Base-by-base conservation (phyloP, 2,329 filamentous ascomycete genomes). In the Geosmithia flava region DNA sequence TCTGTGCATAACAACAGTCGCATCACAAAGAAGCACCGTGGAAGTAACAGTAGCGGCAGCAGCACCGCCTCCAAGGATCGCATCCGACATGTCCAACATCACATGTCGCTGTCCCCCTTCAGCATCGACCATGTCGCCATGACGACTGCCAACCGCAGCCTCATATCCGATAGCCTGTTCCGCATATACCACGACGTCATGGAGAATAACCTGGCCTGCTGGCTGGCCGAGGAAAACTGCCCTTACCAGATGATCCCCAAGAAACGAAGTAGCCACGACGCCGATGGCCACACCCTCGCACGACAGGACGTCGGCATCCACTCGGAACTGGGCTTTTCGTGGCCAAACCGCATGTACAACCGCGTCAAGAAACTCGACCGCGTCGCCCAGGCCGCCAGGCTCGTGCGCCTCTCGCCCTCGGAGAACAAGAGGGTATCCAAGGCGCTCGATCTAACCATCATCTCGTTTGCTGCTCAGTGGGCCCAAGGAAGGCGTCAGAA, bases 151-250 rank as follows among this genome's bases (percentile, higher is more conserved):
- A 62, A 64, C 46, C 55, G 52, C 29, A 49, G 48, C 51, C 62
- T 67, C 40, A 63, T 73, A 48, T 66, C 65, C 2, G 62, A 68
- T 41, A 66, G 63, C 23, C 57, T 74, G 47, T 59, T 73, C 52
- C 63, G 64, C 43, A 69, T 76, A 33, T 77, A 76, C 54, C 73
- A 76, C 52, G 72, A 76, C 51, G 74, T 71, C 29, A 63, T 76
- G 52, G 73, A 76, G 52, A 69, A 74, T 53, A 71, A 68, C 13
- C 57, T 76, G 7, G 70, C 71, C 2, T 76, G 74, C 54, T 77
- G 74, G 74, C 53, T 76, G 17, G 74, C 71, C 0, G 73, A 76
- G 51, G 63, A 67, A 44, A 76, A 71, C 2, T 77, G 74, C 48
- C 74, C 74, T 1, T 76, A 76, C 27, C 20, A 48, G 44, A 43